Percentiles rank a stretch among this genome's conserved stretches.
Conservation (phyloP, 2,329 filamentous ascomycete genomes). For the Penicillium sp. region DNA sequence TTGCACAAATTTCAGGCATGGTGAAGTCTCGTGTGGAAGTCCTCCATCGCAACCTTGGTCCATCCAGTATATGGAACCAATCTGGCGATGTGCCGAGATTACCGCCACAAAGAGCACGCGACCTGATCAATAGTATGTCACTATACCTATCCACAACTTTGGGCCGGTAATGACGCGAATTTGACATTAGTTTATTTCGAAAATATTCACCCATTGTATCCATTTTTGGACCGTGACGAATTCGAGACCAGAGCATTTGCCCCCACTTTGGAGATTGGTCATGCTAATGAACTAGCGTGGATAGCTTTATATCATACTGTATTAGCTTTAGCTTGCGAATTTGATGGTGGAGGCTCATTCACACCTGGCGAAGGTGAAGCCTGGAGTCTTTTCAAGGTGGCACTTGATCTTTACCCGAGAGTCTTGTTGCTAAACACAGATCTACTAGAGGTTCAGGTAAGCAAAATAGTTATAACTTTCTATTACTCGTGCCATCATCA, state of each 20-base stretch:
- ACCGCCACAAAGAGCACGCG: no score
- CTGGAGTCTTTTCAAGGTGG: conserved; percentile 4
- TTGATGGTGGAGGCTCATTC: background rate
- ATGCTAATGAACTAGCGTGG: background rate
- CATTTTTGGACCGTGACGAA: conserved; percentile 1
- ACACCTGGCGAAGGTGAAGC: background rate
- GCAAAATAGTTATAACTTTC: no score
- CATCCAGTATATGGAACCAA: no score
- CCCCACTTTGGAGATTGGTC: background rate
- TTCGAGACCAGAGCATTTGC: background rate
- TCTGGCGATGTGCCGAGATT: no score
- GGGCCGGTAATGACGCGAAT: no score
- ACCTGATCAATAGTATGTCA: no score
- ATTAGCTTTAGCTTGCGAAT: background rate
- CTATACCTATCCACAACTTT: no score
- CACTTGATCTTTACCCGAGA: background rate
- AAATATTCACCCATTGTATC: conserved; percentile 1
- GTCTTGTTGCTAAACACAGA: background rate
- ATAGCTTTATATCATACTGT: background rate
- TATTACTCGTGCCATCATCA: no score
- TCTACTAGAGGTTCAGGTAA: no score
- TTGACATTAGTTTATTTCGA: background rate
- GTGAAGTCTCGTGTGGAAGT: no score
- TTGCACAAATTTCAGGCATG: no score
- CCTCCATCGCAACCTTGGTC: no score